Evolutionary conservation across 2,329 filamentous ascomycete species (phyloP).

Genomic region (Tolypocladium guangdongense): DNA sequence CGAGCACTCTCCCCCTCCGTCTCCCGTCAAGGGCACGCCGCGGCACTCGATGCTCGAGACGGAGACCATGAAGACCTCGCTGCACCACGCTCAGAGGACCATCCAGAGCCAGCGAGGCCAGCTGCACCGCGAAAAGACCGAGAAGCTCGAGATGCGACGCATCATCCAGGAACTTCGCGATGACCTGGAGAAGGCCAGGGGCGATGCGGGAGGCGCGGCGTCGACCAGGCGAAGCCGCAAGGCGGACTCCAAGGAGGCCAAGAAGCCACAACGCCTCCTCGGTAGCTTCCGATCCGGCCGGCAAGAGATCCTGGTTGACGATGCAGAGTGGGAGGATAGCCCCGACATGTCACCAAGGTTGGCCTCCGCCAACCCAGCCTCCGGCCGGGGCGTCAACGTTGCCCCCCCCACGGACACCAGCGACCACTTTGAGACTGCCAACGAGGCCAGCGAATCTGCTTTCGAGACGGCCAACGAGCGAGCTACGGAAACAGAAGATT

Average conservation of each 20-base stretch:
- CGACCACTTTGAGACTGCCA: conserved; percentile 71
- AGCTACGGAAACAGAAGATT: conserved; percentile 82
- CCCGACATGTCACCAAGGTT: conserved; percentile 16
- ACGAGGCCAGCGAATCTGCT: conserved; percentile 58
- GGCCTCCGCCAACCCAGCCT: conserved; percentile 10
- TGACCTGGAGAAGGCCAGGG: conserved; percentile 67
- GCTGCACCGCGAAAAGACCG: conserved; percentile 94
- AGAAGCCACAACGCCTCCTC: conserved; percentile 69
- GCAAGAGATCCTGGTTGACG: conserved; percentile 70
- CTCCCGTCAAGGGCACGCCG: conserved; percentile 83
- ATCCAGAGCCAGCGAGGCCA: conserved; percentile 93
- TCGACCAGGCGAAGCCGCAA: conserved; percentile 52
- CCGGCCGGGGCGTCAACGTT: conserved; percentile 6
- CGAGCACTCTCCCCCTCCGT: conserved; percentile 82
- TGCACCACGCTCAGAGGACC: conserved; percentile 89
- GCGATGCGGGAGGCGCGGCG: conserved; percentile 31
- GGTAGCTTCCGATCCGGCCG: conserved; percentile 63
- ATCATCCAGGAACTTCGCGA: conserved; percentile 93
- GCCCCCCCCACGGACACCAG: conserved; percentile 35
- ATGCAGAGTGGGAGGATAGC: conserved; percentile 86
- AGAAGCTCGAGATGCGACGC: conserved; percentile 90
- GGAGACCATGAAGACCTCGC: conserved; percentile 87
- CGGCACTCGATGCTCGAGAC: conserved; percentile 87
- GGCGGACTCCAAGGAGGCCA: conserved; percentile 55
- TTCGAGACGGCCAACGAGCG: conserved; percentile 67